These are phyloP conservation scores for Jatropha podagrica DNA, from an alignment of 441 rosid genomes.

Conservation along the genomic window DNA sequence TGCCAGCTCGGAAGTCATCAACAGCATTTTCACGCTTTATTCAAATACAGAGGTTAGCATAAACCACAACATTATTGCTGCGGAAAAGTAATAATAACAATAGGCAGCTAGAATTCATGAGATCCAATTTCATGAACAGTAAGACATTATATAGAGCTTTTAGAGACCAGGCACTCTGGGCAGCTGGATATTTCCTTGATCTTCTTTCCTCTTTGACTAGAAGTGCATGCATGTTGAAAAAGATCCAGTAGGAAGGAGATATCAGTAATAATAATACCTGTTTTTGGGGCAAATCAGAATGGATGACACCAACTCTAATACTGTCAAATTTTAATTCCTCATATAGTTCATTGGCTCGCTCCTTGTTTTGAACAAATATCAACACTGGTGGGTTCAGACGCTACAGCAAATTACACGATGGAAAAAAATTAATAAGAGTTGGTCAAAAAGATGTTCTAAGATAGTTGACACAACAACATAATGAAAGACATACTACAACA, in stretches of 20 bases:
- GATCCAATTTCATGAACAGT: background rate
- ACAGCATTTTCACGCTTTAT: conserved; percentile 73
- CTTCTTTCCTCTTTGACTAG: background rate
- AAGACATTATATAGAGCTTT: background rate
- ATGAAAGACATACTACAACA: background rate
- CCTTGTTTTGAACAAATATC: conserved; percentile 90
- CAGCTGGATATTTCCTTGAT: conserved; percentile 6
- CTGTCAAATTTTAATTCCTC: conserved; percentile 71
- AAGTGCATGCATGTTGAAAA: background rate
- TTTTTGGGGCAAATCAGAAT: conserved; percentile 68
- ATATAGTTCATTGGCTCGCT: conserved; percentile 82
- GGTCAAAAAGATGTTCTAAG: conserved; percentile 18
- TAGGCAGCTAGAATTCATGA: background rate
- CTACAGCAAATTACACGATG: conserved; percentile 49
- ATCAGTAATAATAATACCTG: conserved; percentile 47
- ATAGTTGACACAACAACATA: conserved; percentile 8
- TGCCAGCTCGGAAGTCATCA: conserved; percentile 79
- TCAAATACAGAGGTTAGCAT: background rate
- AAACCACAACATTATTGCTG: background rate
- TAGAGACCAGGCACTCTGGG: background rate
- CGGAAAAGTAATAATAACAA: background rate
- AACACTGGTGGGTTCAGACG: conserved; percentile 90
- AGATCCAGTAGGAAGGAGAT: background rate
- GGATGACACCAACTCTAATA: conserved; percentile 79
- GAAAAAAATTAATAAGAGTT: conserved; percentile 6